Percentiles rank a stretch among this genome's conserved stretches.
These are phyloP conservation scores for Petasospora fabianii DNA, from an alignment of 1,139 yeast genomes.

Conservation along the genomic window DNA sequence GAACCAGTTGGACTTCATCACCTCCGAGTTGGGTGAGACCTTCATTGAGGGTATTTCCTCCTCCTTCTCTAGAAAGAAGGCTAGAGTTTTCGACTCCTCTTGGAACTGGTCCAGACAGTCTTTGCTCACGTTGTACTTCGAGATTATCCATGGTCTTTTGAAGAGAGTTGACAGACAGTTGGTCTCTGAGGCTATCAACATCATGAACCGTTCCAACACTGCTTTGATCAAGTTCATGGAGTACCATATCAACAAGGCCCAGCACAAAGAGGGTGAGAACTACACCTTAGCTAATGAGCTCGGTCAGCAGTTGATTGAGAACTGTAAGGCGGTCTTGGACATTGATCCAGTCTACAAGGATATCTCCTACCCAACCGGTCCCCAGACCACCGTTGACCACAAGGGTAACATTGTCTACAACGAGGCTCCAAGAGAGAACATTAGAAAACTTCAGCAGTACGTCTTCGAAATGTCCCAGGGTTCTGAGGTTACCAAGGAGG, in stretches of 20 bases:
- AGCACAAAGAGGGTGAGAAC: constrained; percentile 81
- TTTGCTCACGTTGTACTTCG: constrained; percentile 88
- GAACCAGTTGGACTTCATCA: constrained; percentile 89
- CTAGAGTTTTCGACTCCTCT: constrained; percentile 93
- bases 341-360: constrained; percentile 92
- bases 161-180: constrained; percentile 89
- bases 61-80: constrained; percentile 84
- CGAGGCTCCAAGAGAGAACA: constrained; percentile 85
- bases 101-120: constrained; percentile 99
- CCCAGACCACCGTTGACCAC: constrained; percentile 81
- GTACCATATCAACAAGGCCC: constrained; percentile 91
- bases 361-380: constrained; percentile 91
- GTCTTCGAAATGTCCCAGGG: constrained; percentile 97
- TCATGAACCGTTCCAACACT: constrained; percentile 96
- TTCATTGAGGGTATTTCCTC: constrained; percentile 92
- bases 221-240: constrained; percentile 94
- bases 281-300: constrained; percentile 85
- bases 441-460: constrained; percentile 92
- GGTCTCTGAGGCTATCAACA: constrained; percentile 91
- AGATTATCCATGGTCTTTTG: constrained; percentile 90
- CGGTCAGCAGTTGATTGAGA: constrained; percentile 91
- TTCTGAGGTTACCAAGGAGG: constrained; percentile 67
- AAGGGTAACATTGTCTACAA: constrained; percentile 84
- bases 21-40: constrained; percentile 91
- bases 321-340: constrained; percentile 83